Evolutionary conservation across 768 basidiomycete genomes (phyloP).

Genomic region (Boletellus ananiceps): DNA sequence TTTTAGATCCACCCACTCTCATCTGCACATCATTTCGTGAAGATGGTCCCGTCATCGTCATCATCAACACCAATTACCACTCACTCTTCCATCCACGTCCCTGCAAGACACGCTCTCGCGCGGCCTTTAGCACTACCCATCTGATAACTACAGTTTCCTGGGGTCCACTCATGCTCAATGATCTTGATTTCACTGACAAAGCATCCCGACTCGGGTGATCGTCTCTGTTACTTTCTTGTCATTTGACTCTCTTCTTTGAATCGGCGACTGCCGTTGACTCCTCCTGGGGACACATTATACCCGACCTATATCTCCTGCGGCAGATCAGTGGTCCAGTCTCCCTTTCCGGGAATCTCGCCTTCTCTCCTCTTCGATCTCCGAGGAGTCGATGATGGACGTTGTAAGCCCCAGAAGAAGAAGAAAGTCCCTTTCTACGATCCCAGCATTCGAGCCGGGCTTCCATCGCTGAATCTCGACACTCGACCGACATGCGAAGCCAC

Average conservation of each 20-base stretch:
- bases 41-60: constrained; percentile 12
- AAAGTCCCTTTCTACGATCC: constrained; percentile 8
- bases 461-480: constrained; percentile 6
- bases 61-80: constrained; percentile 2
- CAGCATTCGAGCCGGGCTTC: constrained; percentile 4
- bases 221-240: constrained; percentile 2
- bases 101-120: not conserved
- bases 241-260: not conserved
- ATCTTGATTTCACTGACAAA: not conserved
- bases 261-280: constrained; percentile 16
- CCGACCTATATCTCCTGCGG: constrained; percentile 22
- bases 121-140: not conserved
- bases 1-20: constrained; percentile 17
- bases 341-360: constrained; percentile 10
- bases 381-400: constrained; percentile 17
- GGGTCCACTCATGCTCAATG: not conserved
- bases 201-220: constrained; percentile 5
- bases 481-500: constrained; percentile 4
- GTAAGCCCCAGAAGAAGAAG: constrained; percentile 5
- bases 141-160: not conserved
- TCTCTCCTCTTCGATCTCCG: constrained; percentile 22
- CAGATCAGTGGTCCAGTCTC: constrained; percentile 13
- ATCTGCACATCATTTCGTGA: constrained; percentile 24
- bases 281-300: constrained; percentile 12
- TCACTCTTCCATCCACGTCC: not conserved